Base-by-base conservation (phyloP, 2,329 filamentous ascomycete species). In the Septoria petroselini region DNA sequence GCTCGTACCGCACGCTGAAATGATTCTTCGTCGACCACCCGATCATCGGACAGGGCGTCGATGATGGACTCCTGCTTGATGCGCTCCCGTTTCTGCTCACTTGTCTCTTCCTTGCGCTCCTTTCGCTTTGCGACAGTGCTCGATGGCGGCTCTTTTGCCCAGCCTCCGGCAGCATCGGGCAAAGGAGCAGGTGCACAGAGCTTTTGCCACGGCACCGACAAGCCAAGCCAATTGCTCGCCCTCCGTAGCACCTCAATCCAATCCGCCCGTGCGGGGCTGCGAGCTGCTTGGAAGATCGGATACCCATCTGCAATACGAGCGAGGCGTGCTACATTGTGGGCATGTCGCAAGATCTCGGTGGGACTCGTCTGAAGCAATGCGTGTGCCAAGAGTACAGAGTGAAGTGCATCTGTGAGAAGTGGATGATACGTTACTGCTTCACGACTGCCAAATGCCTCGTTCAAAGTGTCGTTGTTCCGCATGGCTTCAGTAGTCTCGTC, bases 401-500 rank as follows among this genome's bases (percentile, higher is more conserved):
- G 88, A 0, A 94, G 77, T 1, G 85, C 85, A 58, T 94, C 88
- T 5, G 82, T 82, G 8, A 94, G 75, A 7, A 93, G 76, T 0
- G 88, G 89, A 62, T 94, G 88, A 65, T 88, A 93, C 1, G 87
- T 93, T 21, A 88, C 76, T 33, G 78, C 77, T 70, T 89, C 86
- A 35, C 80, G 75, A 44, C 71, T 74, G 40, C 70, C 68, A 33
- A 72, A 69, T 12, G 67, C 64, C 25, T 64, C 43, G 61, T 63
- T 30, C 52, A 65, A 15, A 8, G 60, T 55, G 40, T 63, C 53
- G 41, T 60, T 60, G 44, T 59, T 60, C 12, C 59, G 54, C 59
- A 62, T 62, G 6, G 52, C 55, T 18, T 54, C 41, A 12, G 53
- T 54, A 11, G 58, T 57, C 21, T 63, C 57, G 5, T 70, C 73